phyloP scores from a whole-genome alignment of 495 filamentous ascomycete species.

The Eremomyces bilateralis region DNA sequence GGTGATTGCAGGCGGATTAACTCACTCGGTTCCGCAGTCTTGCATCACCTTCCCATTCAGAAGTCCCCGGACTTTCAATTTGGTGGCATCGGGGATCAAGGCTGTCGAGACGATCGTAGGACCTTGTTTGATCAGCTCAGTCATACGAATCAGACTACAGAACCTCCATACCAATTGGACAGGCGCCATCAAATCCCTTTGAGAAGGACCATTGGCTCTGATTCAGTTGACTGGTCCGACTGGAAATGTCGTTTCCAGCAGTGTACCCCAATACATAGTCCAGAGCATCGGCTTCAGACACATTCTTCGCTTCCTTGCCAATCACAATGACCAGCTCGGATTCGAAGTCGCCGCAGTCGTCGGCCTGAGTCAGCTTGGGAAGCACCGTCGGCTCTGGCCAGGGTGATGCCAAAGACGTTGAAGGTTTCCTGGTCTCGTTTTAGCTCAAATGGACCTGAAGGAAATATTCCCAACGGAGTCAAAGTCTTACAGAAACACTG shows the following conservation, averaged over 20 bases:
- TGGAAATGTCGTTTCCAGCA: slow-evolving; percentile 25
- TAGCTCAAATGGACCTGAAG: background rate
- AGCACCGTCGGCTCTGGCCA: background rate
- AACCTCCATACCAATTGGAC: too few relatives aligned
- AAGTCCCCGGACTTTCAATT: slow-evolving; percentile 12
- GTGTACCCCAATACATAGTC: slow-evolving; percentile 26
- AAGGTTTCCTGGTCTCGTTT: background rate
- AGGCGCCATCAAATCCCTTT: slow-evolving; percentile 27
- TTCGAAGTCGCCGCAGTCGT: slow-evolving; percentile 19
- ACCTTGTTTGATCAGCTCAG: too few relatives aligned
- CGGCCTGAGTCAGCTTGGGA: slow-evolving; percentile 2
- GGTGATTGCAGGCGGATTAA: too few relatives aligned
- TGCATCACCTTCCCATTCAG: slow-evolving; percentile 20
- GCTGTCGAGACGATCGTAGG: slow-evolving; percentile 17
- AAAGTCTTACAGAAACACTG: background rate
- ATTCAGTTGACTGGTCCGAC: slow-evolving; percentile 21
- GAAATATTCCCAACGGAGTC: too few relatives aligned
- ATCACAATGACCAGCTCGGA: slow-evolving; percentile 21
- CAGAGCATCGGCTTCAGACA: slow-evolving; percentile 14
- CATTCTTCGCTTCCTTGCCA: slow-evolving; percentile 17
- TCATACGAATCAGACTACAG: too few relatives aligned
- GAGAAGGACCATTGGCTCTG: slow-evolving; percentile 21
- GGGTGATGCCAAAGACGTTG: background rate
- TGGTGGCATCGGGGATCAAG: slow-evolving; percentile 12
- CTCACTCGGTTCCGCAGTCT: slow-evolving; percentile 13